Percentiles rank a stretch among this genome's conserved stretches.
These are phyloP conservation scores for Hydnum rufescens DNA, from an alignment of 768 basidiomycete genomes.

Conservation along the genomic window DNA sequence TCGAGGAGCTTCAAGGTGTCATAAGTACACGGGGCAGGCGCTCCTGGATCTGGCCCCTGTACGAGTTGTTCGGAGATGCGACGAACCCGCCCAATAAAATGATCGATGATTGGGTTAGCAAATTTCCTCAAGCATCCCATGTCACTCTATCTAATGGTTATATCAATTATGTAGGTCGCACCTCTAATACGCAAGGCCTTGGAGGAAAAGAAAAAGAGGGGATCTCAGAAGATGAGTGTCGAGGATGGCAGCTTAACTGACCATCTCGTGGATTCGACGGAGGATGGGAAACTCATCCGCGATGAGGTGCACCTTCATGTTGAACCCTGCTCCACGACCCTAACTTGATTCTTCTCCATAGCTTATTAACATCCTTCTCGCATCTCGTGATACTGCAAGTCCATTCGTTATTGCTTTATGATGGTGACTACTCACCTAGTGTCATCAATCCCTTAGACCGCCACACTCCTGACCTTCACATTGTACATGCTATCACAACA, in stretches of 20 bases:
- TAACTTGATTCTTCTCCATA: neutral
- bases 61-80: slow-evolving; percentile 6
- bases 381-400: slow-evolving; percentile 18
- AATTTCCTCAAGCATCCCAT: no score
- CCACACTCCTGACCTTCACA: slow-evolving; percentile 31
- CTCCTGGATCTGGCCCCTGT: neutral
- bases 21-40: neutral
- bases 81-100: neutral
- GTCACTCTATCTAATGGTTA: no score
- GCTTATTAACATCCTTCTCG: slow-evolving; percentile 15
- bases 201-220: neutral
- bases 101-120: slow-evolving; percentile 5
- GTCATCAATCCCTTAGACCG: slow-evolving; percentile 10
- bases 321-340: neutral
- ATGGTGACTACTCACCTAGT: neutral
- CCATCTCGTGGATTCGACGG: neutral
- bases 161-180: no score
- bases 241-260: neutral
- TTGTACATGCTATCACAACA: slow-evolving; percentile 36
- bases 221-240: neutral
- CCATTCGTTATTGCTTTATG: neutral
- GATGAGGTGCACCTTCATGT: neutral
- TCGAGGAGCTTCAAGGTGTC: slow-evolving; percentile 5
- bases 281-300: slow-evolving; percentile 1
- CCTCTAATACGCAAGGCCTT: neutral